These are phyloP conservation scores for Sclerotinia minor DNA, from an alignment of 2,329 filamentous ascomycete species.

Conservation along the genomic window DNA sequence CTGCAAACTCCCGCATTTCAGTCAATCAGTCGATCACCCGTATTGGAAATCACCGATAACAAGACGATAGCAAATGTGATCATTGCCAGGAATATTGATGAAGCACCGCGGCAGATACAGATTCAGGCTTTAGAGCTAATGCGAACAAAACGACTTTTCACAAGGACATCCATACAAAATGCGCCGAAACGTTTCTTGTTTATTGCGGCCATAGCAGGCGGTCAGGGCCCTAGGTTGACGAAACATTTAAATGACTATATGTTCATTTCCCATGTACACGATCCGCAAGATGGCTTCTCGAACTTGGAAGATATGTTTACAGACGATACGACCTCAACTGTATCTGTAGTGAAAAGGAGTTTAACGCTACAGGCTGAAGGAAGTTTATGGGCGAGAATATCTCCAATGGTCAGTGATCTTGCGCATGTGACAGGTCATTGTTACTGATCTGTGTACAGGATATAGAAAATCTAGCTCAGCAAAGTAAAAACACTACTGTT, in stretches of 20 bases:
- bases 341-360: constrained; percentile 41
- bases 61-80: constrained; percentile 76
- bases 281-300: constrained; percentile 67
- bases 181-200: constrained; percentile 80
- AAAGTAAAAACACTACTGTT: constrained; percentile 59
- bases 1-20: constrained; percentile 36
- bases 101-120: constrained; percentile 73
- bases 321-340: constrained; percentile 39
- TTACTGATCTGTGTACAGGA: constrained; percentile 34
- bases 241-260: constrained; percentile 76
- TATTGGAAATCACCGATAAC: constrained; percentile 46
- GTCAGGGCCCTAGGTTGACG: constrained; percentile 52
- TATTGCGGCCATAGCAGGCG: constrained; percentile 65
- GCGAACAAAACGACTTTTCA: constrained; percentile 74
- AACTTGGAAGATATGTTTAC: constrained; percentile 66
- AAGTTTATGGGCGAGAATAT: constrained; percentile 34
- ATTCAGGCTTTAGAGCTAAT: constrained; percentile 79
- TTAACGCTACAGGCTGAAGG: constrained; percentile 28
- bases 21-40: constrained; percentile 38
- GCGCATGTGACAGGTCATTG: not conserved
- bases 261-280: constrained; percentile 84
- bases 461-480: constrained; percentile 45
- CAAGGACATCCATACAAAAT: constrained; percentile 68
- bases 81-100: constrained; percentile 77
- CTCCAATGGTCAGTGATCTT: constrained; percentile 32